Evolutionary conservation across 73 alveolate genomes (phyloP).

Genomic region (Effrenium voratum): DNA sequence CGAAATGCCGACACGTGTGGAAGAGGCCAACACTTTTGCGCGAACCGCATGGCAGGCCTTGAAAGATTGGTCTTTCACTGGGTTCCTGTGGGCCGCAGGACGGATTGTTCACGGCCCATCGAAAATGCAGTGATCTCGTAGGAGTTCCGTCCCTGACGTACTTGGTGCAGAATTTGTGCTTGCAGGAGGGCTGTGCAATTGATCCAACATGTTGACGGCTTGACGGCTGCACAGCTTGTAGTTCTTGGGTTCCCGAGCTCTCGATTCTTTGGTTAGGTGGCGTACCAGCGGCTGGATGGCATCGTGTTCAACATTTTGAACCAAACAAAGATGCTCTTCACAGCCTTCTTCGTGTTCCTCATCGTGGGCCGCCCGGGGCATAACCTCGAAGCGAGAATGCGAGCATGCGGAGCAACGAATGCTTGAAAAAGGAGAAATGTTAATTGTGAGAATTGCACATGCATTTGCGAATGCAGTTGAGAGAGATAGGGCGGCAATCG

Average conservation of each 20-base stretch:
- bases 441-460: too few relatives aligned
- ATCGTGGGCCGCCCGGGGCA: constrained; percentile 66
- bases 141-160: constrained; percentile 73
- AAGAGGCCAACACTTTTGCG: background rate
- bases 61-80: constrained; percentile 41
- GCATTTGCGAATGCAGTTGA: too few relatives aligned
- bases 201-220: background rate
- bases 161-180: constrained; percentile 59
- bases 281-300: constrained; percentile 80
- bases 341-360: constrained; percentile 68
- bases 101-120: too few relatives aligned
- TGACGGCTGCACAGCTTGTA: background rate
- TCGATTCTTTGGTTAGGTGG: constrained; percentile 3
- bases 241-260: background rate
- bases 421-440: too few relatives aligned
- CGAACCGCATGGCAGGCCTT: constrained; percentile 37
- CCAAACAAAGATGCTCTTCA: constrained; percentile 92
- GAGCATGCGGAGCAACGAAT: too few relatives aligned
- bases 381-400: too few relatives aligned
- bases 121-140: background rate
- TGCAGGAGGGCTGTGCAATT: background rate
- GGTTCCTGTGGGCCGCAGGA: constrained; percentile 82
- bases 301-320: constrained; percentile 78
- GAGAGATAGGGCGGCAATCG: constrained; percentile 55
- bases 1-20: background rate